Conservation (phyloP, 345 rosid species). For the Fremontodendron californicum region DNA sequence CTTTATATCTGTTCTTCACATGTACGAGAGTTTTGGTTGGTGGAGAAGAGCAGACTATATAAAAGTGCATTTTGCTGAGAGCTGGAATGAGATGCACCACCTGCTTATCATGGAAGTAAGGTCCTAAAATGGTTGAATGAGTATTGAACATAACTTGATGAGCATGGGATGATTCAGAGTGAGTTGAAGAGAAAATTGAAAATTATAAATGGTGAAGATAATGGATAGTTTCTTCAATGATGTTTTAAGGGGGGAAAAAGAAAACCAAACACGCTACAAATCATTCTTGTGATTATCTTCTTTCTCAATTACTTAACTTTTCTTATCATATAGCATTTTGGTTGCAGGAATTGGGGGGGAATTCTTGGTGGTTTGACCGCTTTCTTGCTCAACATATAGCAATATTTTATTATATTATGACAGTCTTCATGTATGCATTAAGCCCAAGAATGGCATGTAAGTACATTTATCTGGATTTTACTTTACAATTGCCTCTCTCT, state of each 20-base stretch:
- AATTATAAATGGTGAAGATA: background rate
- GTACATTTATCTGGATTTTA: slow-evolving; percentile 23
- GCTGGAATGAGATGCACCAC: slow-evolving; percentile 99
- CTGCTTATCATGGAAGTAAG: slow-evolving; percentile 98
- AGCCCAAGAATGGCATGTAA: slow-evolving; percentile 99
- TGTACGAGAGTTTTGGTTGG: slow-evolving; percentile 99
- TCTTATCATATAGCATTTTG: slow-evolving; percentile 12
- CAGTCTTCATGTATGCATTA: slow-evolving; percentile 71
- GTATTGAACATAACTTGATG: background rate
- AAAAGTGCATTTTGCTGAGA: slow-evolving; percentile 98
- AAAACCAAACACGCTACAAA: background rate
- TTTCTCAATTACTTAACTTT: slow-evolving; percentile 3
- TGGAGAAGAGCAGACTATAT: slow-evolving; percentile 97
- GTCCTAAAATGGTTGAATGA: background rate
- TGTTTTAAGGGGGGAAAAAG: background rate
- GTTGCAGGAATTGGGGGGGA: slow-evolving; percentile 92
- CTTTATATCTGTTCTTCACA: slow-evolving; percentile 86
- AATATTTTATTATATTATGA: slow-evolving; percentile 77
- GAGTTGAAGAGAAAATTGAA: background rate
- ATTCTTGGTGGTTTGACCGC: slow-evolving; percentile 96
- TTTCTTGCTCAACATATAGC: slow-evolving; percentile 85
- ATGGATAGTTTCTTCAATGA: background rate
- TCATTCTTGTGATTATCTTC: background rate
- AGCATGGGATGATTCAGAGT: background rate
- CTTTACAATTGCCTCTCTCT: background rate